Evolutionary conservation across 2,329 filamentous ascomycete species (phyloP), one percentile per base, ranked within the genome.

Genomic region (Cladosporium sp.): DNA sequence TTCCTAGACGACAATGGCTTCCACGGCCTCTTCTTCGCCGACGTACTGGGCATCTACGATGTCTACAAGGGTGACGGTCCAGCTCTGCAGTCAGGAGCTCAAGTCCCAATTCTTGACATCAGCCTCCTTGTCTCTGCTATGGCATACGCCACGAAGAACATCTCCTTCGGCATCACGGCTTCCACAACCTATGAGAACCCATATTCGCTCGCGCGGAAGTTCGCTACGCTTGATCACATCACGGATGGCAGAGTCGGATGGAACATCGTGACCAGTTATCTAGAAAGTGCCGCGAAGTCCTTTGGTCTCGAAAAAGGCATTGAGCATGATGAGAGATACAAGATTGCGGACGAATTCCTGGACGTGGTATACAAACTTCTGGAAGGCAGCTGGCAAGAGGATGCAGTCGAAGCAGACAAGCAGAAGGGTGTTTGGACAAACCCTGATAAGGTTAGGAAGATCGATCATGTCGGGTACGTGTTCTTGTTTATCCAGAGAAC

Each of bases 21-120:
- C 68, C 82, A 84, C 66, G 81, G 79, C 12, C 79, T 85, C 51
- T 85, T 85, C 74, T 79, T 85, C 57, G 83, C 83, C 4, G 83
- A 84, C 66, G 80, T 83, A 2, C 75, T 84, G 0, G 81, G 81
- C 2, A 78, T 78, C 24, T 82, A 82, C 70, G 81, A 82, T 67
- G 79, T 82, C 26, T 83, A 83, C 74, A 78, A 79, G 34, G 79
- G 78, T 0, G 65, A 62, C 55, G 71, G 66, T 6, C 71, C 88
- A 0, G 86, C 87, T 0, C 83, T 89, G 59, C 74, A 82, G 0
- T 86, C 87, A 0, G 88, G 86, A 3, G 86, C 88, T 0, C 88
- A 91, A 75, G 90, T 87, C 81, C 88, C 89, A 0, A 85, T 90
- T 15, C 89, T 88, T 65, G 88, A 91, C 74, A 67, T 73, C 26